Percentiles rank a stretch among this genome's conserved stretches.
phyloP scores from a whole-genome alignment of 2,329 filamentous ascomycete species.

The Bipolaris victoriae region DNA sequence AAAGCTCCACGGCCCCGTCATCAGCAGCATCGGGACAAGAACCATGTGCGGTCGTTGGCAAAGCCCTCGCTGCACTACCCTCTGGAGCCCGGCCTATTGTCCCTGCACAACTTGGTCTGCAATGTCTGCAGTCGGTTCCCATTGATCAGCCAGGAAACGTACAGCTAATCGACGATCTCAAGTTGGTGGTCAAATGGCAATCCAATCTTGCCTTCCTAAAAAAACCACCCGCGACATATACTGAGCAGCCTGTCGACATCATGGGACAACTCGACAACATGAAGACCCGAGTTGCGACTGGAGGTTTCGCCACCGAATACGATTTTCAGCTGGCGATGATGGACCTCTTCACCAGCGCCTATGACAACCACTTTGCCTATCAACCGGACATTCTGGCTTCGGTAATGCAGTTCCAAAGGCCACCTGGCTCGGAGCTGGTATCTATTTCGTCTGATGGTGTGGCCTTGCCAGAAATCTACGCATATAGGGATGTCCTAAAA shows the following conservation, averaged over 20 bases:
- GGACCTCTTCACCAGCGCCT: constrained; percentile 43
- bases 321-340: constrained; percentile 50
- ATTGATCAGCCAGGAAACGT: constrained; percentile 43
- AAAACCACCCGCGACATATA: constrained; percentile 46
- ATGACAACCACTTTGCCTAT: constrained; percentile 52
- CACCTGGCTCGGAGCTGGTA: constrained; percentile 39
- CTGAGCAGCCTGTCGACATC: constrained; percentile 49
- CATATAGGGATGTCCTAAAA: constrained; percentile 38
- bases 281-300: constrained; percentile 35
- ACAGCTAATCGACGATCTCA: constrained; percentile 44
- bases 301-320: constrained; percentile 48
- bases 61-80: constrained; percentile 34
- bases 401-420: constrained; percentile 47
- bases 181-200: constrained; percentile 48
- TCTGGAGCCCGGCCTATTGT: constrained; percentile 36
- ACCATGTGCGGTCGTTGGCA: constrained; percentile 43
- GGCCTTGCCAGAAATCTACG: constrained; percentile 46
- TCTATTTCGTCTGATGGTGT: constrained; percentile 47
- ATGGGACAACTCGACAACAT: constrained; percentile 47
- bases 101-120: constrained; percentile 43
- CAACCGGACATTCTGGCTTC: constrained; percentile 46
- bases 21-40: constrained; percentile 31
- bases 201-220: constrained; percentile 50
- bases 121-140: constrained; percentile 48
- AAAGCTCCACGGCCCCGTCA: constrained; percentile 23